Evolutionary conservation across 2,329 filamentous ascomycete species (phyloP).

Genomic region (Aspergillus glaucus): DNA sequence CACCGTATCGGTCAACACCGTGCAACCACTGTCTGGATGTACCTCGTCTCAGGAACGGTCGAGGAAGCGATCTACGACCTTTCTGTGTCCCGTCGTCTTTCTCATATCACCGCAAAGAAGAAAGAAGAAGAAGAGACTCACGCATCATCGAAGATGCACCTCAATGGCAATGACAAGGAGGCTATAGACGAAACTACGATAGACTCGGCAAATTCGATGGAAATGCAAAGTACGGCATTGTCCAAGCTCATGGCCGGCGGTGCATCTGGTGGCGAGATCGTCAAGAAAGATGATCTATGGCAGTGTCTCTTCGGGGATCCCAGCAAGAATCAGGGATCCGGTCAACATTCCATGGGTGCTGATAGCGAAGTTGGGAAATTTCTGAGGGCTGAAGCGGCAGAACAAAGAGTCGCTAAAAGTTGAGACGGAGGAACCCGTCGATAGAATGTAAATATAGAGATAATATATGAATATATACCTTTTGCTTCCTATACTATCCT

Average conservation of each 20-base stretch:
- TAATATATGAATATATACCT: too few species aligned
- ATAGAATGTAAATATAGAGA: too few species aligned
- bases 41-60: slow-evolving; percentile 82
- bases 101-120: slow-evolving; percentile 59
- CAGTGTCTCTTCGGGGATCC: slow-evolving; percentile 71
- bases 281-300: slow-evolving; percentile 76
- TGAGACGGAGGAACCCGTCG: too few species aligned
- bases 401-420: slow-evolving; percentile 30
- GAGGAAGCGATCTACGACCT: slow-evolving; percentile 89
- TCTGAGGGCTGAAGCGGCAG: slow-evolving; percentile 51
- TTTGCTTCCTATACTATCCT: too few species aligned
- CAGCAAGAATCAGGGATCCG: slow-evolving; percentile 19
- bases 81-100: slow-evolving; percentile 69
- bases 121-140: slow-evolving; percentile 25
- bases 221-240: slow-evolving; percentile 68
- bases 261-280: slow-evolving; percentile 68
- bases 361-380: slow-evolving; percentile 45
- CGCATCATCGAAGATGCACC: slow-evolving; percentile 3
- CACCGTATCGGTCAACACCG: slow-evolving; percentile 88
- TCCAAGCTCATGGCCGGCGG: slow-evolving; percentile 65
- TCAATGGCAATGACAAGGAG: slow-evolving; percentile 8
- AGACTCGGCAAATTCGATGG: slow-evolving; percentile 77
- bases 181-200: slow-evolving; percentile 56
- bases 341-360: slow-evolving; percentile 15
- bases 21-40: slow-evolving; percentile 90